Conservation (phyloP, 1,284 basidiomycete species). For the Microbotryum lychnidis-dioicae region DNA sequence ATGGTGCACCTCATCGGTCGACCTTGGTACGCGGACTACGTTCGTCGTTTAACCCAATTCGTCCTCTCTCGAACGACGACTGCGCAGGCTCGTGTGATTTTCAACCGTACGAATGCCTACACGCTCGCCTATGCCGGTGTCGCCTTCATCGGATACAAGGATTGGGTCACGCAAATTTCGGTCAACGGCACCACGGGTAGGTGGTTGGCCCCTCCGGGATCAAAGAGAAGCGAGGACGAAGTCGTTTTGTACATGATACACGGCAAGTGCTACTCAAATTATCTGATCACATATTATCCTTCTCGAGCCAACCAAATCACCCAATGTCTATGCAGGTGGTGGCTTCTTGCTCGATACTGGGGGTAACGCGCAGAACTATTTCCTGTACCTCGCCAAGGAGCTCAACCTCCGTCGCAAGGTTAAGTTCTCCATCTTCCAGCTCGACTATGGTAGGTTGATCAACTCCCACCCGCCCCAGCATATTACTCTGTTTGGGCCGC, state of each 20-base stretch:
- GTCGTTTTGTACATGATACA: conserved; percentile 15
- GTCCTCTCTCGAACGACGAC: conserved; percentile 2
- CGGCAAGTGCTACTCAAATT: neutral
- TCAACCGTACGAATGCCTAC: conserved; percentile 13
- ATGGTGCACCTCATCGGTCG: conserved; percentile 13
- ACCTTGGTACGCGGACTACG: conserved; percentile 1
- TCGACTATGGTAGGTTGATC: conserved; percentile 16
- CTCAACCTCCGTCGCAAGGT: conserved; percentile 15
- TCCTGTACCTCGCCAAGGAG: conserved; percentile 10
- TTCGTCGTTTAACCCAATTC: conserved; percentile 13
- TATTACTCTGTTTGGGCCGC: too few relatives aligned
- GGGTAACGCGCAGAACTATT: conserved; percentile 7
- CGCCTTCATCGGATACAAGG: conserved; percentile 3
- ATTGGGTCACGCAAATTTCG: conserved; percentile 8
- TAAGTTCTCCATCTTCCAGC: conserved; percentile 13
- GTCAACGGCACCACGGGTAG: conserved; percentile 11
- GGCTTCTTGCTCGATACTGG: conserved; percentile 8
- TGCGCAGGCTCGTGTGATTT: conserved; percentile 19
- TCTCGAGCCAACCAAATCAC: neutral
- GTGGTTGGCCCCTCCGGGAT: conserved; percentile 15
- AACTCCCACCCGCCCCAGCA: too few relatives aligned
- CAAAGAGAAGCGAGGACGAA: conserved; percentile 11
- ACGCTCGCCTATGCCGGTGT: neutral
- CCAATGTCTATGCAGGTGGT: neutral
- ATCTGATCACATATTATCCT: too few relatives aligned